Percentiles rank a stretch among this genome's conserved stretches.
Evolutionary conservation across 2,329 filamentous ascomycete genomes (phyloP).

Genomic region (Ambrosiella xylebori): DNA sequence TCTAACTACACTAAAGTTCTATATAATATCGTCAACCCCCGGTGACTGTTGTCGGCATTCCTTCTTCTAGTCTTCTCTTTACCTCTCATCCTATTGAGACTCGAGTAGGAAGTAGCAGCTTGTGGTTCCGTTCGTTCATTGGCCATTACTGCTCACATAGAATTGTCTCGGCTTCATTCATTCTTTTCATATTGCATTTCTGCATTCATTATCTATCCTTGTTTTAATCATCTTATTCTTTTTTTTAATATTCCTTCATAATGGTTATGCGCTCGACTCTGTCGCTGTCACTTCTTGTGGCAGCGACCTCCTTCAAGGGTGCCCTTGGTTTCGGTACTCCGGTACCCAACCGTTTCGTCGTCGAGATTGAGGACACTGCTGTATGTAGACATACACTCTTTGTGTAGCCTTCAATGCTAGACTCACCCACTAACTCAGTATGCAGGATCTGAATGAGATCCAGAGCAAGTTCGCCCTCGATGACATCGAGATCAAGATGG

Average conservation of each 20-base stretch:
- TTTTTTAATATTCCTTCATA: constrained; percentile 14
- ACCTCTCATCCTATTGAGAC: constrained; percentile 1
- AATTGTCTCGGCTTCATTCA: background rate
- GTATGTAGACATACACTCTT: constrained; percentile 19
- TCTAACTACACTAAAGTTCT: background rate
- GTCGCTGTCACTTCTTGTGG: constrained; percentile 22
- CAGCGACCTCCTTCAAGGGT: constrained; percentile 18
- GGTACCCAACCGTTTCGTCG: constrained; percentile 32
- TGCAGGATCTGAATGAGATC: constrained; percentile 27
- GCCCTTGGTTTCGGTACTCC: constrained; percentile 13
- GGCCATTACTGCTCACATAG: background rate
- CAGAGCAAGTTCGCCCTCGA: constrained; percentile 23
- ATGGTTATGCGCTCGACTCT: constrained; percentile 22
- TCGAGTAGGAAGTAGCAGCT: constrained; percentile 4
- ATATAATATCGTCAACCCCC: constrained; percentile 2
- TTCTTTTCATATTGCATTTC: background rate
- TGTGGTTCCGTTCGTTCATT: constrained; percentile 7
- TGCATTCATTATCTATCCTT: background rate
- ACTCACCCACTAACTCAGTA: background rate
- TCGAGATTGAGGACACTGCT: constrained; percentile 34
- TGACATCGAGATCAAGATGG: constrained; percentile 27
- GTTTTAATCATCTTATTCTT: background rate
- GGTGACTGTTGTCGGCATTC: background rate
- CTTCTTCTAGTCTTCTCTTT: constrained; percentile 1
- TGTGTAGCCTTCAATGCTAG: background rate